Base-by-base conservation (phyloP, 768 basidiomycete species). In the Obba rivulosa region DNA sequence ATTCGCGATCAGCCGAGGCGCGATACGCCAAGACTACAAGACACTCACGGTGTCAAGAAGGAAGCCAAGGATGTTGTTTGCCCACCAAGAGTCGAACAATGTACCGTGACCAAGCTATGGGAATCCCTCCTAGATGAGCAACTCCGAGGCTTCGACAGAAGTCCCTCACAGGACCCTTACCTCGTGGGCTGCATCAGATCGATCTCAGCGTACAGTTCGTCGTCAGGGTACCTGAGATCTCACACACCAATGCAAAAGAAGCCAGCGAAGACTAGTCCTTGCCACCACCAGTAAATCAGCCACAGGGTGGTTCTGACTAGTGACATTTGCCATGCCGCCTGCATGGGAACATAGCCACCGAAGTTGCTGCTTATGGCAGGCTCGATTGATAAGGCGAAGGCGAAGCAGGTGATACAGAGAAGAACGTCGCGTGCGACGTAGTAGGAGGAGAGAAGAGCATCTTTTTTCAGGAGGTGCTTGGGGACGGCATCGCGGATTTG, bases 401-500 rank as follows among this genome's bases (percentile, higher is more conserved):
- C 66, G 61, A 74, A 76, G 28, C 79, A 61, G 21, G 69, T 57
- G 31, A 70, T 46, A 17, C 70, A 66, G 41, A 78, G 63, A 37
- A 62, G 55, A 40, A 78, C 61, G 60, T 78, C 74, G 28, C 78
- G 70, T 37, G 68, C 50, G 37, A 79, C 60, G 54, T 76, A 79
- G 40, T 64, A 60, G 2, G 66, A 58, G n/a, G 71, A 70, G 44
- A 63, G 70, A 8, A 64, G 34, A 23, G 72, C 57, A 48, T 72
- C 66, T 66, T 57, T 64, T 70, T 73, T 66, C n/a, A 78, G 63
- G 8, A 79, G 61, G 38, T 77, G 64, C 61, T 76, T 79, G 1
- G 79, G 78, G 17, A 80, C 77, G 3, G 74, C 77, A 51, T 76
- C 73, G 47, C 77, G 78, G 44, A 81, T 66, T 45, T 79, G 72